Base-by-base conservation (phyloP, 257 asterid species). In the Ballota nigra region DNA sequence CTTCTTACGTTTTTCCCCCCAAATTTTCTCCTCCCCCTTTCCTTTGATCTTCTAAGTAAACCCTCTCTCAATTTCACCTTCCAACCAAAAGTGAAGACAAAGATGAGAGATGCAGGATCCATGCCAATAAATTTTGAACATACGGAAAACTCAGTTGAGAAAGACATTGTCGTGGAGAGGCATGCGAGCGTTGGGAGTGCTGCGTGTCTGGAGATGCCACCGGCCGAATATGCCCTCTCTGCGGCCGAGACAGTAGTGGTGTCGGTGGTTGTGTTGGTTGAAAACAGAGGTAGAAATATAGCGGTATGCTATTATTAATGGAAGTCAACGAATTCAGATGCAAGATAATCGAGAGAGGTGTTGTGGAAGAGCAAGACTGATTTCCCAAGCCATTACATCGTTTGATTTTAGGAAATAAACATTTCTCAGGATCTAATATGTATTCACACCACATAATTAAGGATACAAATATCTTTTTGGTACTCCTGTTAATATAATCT, bases 161-260 rank as follows among this genome's bases (percentile, higher is more conserved):
- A 86, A 86, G 76, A 88, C 90, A 91, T 91, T 96, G 77, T 91
- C 97, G 36, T 91, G 96, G 70, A 91, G 97, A 51, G 85, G 66
- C 96, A 91, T 88, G 57, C 92, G 96, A 36, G 96, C 93, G 68
- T 78, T 83, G 13, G 83, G 72, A 28, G 68, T 75, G 77, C 63
- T 77, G 68, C 76, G 59, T 33, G 33, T 12, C 49, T 49, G 79
- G 75, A 89, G 96, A 72, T 82, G 86, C 49, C 91, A 88, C 31
- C 88, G 88, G 34, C 84, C 65, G 19, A 69, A 47, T 29, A 58
- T 53, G 20, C 53, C 69, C 59, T 66, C 66, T 15, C 58, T 49
- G 58, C 13, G 53, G 68, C 63, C 38, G 36, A 15, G 63, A 20
- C 73, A 43, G 41, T 29, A 29, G 60, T 53, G 60, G 60, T 53